Evolutionary conservation across 495 filamentous ascomycete genomes (phyloP), one percentile per base, ranked within the genome.

Genomic region (Neurospora pannonica): DNA sequence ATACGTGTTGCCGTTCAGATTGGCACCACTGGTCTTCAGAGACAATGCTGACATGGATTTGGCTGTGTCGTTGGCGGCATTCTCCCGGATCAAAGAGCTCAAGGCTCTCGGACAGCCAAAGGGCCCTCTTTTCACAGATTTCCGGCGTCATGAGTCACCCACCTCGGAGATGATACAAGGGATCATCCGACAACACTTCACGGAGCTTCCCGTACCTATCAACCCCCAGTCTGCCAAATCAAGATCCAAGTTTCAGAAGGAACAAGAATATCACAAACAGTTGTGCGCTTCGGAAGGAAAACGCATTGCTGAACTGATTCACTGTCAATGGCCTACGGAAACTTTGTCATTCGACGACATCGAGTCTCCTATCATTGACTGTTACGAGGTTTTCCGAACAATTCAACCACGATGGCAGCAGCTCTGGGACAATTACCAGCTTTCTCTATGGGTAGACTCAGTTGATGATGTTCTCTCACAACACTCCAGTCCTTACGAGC

Each of bases 1-100:
- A 21, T 72, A 72, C 11, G 71, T 13, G n/a, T 31, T 54, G n/a
- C 71, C 60, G n/a, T 72, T 72, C 37, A 72, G 60, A 37, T 24
- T 72, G 21, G 43, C 71, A 4, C 71, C 60, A n/a, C 17, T 72
- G 11, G 38, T 54, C 40, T 72, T 72, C 21, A 13, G 24, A 15
- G 42, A 34, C 13, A 38, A 67, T 31, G 21, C 40, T 13, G n/a
- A 72, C 17, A 72, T 62, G 24, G 71, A 72, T 21, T 7, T 72
- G 31, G 19, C 60, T 9, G 5, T 34, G 38, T 72, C 60, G 31
- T 28, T 72, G 2, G 43, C 71, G 19, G 43, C 43, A 9, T 72
- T 21, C 28, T 62, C 37, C 36, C 43, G 17, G 36, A n/a, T 67
- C 17, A 37, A 38, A 21, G 71, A 72, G 40, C 43, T 72, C 15